Evolutionary conservation across 2,329 filamentous ascomycete genomes (phyloP).

Genomic region (Monilinia laxa): DNA sequence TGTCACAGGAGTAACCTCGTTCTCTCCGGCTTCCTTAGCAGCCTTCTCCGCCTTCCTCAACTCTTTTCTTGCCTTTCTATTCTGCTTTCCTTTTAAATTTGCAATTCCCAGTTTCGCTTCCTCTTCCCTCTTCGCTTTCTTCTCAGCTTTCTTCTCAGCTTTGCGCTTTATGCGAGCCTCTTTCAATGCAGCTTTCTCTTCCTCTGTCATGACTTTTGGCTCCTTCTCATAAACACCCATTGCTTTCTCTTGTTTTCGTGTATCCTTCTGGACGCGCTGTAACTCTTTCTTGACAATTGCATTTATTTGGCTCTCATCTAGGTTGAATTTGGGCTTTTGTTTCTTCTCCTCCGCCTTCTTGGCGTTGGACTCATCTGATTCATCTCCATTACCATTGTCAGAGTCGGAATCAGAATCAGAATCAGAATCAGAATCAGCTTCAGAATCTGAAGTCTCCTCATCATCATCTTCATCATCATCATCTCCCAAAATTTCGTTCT

Average conservation of each 20-base stretch:
- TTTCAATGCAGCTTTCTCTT: slow-evolving; percentile 19
- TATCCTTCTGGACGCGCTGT: slow-evolving; percentile 17
- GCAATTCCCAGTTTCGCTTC: slow-evolving; percentile 8
- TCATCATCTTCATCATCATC: slow-evolving; percentile 23
- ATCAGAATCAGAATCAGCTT: slow-evolving; percentile 23
- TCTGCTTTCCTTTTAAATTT: slow-evolving; percentile 21
- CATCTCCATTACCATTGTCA: slow-evolving; percentile 1
- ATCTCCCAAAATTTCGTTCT: slow-evolving; percentile 30
- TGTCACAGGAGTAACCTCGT: not conserved
- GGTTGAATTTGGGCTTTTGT: slow-evolving; percentile 14
- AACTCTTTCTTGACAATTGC: slow-evolving; percentile 23
- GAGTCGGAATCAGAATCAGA: slow-evolving; percentile 17
- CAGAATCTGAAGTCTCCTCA: slow-evolving; percentile 21
- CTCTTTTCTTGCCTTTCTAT: slow-evolving; percentile 21
- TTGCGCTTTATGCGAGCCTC: slow-evolving; percentile 19
- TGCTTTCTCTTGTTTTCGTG: slow-evolving; percentile 18
- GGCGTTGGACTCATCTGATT: not conserved
- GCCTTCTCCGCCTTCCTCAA: slow-evolving; percentile 22
- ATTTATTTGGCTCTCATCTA: slow-evolving; percentile 18
- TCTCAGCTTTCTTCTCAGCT: slow-evolving; percentile 16
- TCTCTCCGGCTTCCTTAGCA: not conserved
- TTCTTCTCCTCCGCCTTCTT: slow-evolving; percentile 22
- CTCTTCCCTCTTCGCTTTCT: slow-evolving; percentile 21
- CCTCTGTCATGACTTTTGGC: slow-evolving; percentile 17
- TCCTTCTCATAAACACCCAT: slow-evolving; percentile 19